A percentile compares a stretch with the other conserved stretches of the same genome.
These are phyloP conservation scores for Ogataea philodendri DNA, from an alignment of 805 yeast genomes.

Conservation along the genomic window DNA sequence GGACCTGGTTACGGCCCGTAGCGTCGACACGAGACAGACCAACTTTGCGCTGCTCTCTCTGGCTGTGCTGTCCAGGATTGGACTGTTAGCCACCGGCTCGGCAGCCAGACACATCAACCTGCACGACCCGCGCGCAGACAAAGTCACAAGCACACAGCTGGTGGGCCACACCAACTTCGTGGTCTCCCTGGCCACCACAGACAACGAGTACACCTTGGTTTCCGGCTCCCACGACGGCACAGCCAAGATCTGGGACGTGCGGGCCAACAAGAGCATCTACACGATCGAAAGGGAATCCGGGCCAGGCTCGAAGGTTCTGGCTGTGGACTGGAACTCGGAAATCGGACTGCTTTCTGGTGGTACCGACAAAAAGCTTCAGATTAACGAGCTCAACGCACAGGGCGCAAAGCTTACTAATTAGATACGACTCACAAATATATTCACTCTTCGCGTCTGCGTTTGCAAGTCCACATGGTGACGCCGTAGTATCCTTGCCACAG, in stretches of 20 bases:
- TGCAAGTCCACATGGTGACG: conserved; percentile 52
- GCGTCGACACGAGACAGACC: conserved; percentile 85
- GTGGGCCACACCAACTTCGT: conserved; percentile 92
- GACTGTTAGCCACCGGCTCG: conserved; percentile 87
- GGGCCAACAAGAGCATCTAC: conserved; percentile 79
- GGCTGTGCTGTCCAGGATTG: conserved; percentile 60
- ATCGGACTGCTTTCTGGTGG: conserved; percentile 92
- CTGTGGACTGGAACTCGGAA: conserved; percentile 77
- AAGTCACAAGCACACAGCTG: conserved; percentile 66
- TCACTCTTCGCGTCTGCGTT: conserved; percentile 28
- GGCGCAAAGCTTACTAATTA: conserved; percentile 1
- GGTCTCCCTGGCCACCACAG: conserved; percentile 72
- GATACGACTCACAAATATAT: conserved; percentile 21
- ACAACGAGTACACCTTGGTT: conserved; percentile 75
- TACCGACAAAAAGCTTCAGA: conserved; percentile 87
- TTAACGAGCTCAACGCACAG: conserved; percentile 45
- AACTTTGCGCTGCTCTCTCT: conserved; percentile 81
- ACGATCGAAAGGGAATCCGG: conserved; percentile 73
- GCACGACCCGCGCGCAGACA: conserved; percentile 84
- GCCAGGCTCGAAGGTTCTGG: conserved; percentile 68
- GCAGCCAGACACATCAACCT: conserved; percentile 95
- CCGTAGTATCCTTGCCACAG: conserved; percentile 82
- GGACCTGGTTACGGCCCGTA: conserved; percentile 86
- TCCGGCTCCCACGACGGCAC: conserved; percentile 98
- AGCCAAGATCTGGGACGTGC: conserved; percentile 90